Percentiles rank a stretch among this genome's conserved stretches.
These are phyloP conservation scores for Fraxinus xanthoxyloides DNA, from an alignment of 305 asterid genomes.

Conservation along the genomic window DNA sequence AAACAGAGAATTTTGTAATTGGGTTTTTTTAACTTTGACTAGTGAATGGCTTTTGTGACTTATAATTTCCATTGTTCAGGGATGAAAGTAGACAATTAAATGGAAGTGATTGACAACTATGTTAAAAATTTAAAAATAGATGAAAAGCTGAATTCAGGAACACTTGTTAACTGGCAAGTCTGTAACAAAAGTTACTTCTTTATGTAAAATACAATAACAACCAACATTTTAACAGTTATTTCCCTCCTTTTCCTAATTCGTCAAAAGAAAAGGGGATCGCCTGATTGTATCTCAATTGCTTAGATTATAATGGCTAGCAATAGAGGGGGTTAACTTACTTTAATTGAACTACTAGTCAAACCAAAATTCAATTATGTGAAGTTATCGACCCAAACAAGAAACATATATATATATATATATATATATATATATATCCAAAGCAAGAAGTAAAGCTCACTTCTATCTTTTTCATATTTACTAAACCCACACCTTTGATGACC, in stretches of 20 bases:
- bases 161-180: background rate
- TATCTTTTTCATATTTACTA: background rate
- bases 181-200: background rate
- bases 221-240: background rate
- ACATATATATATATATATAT: background rate
- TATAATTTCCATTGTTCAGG: background rate
- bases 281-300: background rate
- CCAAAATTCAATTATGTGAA: background rate
- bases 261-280: background rate
- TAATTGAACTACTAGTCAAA: background rate
- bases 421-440: no score
- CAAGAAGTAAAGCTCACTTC: background rate
- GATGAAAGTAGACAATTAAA: background rate
- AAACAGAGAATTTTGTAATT: background rate
- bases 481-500: background rate
- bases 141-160: background rate
- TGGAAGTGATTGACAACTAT: background rate
- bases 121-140: background rate
- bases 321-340: background rate
- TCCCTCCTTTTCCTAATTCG: background rate
- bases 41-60: background rate
- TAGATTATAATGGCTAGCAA: background rate
- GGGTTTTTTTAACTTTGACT: background rate
- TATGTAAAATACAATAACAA: background rate
- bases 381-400: background rate